These are phyloP conservation scores for Thyridium curvatum DNA, from an alignment of 2,329 filamentous ascomycete genomes.

Conservation along the genomic window DNA sequence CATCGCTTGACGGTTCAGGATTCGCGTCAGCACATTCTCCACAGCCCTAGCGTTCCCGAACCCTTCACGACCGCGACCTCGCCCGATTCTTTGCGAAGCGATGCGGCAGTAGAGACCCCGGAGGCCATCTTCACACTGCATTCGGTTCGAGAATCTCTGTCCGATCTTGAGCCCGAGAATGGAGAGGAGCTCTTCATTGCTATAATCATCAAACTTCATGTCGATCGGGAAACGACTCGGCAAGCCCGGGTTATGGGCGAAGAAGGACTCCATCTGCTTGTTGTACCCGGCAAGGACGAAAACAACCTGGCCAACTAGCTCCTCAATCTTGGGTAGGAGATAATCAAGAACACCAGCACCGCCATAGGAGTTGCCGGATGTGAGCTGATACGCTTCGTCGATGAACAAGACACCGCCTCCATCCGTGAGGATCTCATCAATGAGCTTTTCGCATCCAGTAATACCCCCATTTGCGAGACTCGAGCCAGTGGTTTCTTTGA, in stretches of 20 bases:
- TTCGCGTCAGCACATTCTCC: constrained; percentile 51
- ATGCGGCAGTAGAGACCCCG: constrained; percentile 60
- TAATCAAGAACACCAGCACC: constrained; percentile 63
- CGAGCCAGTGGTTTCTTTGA: constrained; percentile 65
- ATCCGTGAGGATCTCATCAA: constrained; percentile 47
- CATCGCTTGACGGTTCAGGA: constrained; percentile 52
- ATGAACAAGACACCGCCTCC: constrained; percentile 70
- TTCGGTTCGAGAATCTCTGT: constrained; percentile 43
- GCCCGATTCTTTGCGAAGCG: constrained; percentile 52
- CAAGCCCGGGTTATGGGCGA: constrained; percentile 66
- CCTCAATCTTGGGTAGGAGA: constrained; percentile 67
- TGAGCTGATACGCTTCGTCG: constrained; percentile 73
- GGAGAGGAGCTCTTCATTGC: constrained; percentile 53
- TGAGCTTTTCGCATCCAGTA: constrained; percentile 44
- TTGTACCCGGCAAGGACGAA: constrained; percentile 70
- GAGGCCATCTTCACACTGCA: constrained; percentile 54
- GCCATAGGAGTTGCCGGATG: constrained; percentile 47
- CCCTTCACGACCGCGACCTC: constrained; percentile 54
- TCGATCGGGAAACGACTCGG: constrained; percentile 61
- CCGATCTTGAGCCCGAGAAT: constrained; percentile 54
- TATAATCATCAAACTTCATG: constrained; percentile 65
- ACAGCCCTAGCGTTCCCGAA: constrained; percentile 70
- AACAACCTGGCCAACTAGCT: constrained; percentile 60
- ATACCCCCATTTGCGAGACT: constrained; percentile 59
- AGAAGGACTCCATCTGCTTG: constrained; percentile 71